phyloP scores from a whole-genome alignment of 2,329 filamentous ascomycete genomes.

The Colletotrichum godetiae region DNA sequence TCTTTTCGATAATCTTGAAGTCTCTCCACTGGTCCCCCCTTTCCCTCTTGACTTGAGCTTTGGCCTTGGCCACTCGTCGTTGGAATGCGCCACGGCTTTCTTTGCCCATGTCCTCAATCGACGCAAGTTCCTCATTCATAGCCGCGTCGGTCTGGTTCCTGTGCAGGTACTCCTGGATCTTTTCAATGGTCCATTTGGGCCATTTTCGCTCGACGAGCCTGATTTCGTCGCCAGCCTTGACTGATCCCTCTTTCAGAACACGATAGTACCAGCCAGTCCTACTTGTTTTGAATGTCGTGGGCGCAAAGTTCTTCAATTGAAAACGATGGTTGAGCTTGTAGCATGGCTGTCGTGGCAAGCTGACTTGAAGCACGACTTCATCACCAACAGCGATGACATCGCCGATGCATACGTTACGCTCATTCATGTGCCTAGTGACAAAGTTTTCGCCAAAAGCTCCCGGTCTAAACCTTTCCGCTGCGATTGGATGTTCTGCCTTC shows the following conservation, averaged over 20 bases:
- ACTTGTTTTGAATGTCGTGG: conserved; percentile 64
- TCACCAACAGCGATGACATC: conserved; percentile 66
- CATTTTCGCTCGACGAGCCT: conserved; percentile 64
- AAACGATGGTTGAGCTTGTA: conserved; percentile 78
- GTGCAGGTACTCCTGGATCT: conserved; percentile 72
- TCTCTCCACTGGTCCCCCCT: conserved; percentile 54
- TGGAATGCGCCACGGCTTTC: conserved; percentile 62
- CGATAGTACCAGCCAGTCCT: conserved; percentile 76
- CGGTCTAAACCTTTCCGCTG: conserved; percentile 61
- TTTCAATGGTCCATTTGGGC: conserved; percentile 72
- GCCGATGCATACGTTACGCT: conserved; percentile 74
- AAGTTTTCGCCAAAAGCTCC: conserved; percentile 76
- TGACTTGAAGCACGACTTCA: conserved; percentile 66
- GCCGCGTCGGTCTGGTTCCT: conserved; percentile 61
- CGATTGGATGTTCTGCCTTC: conserved; percentile 62
- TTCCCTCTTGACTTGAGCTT: conserved; percentile 42
- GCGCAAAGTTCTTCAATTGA: conserved; percentile 70
- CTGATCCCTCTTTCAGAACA: conserved; percentile 64
- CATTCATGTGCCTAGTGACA: conserved; percentile 67
- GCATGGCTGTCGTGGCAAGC: conserved; percentile 72
- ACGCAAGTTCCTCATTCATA: conserved; percentile 64
- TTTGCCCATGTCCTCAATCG: conserved; percentile 61
- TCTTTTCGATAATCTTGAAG: conserved; percentile 62
- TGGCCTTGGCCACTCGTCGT: conserved; percentile 60
- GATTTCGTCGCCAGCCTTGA: conserved; percentile 68